phyloP scores from a whole-genome alignment of 2,329 filamentous ascomycete genomes.

The Bipolaris sorokiniana region DNA sequence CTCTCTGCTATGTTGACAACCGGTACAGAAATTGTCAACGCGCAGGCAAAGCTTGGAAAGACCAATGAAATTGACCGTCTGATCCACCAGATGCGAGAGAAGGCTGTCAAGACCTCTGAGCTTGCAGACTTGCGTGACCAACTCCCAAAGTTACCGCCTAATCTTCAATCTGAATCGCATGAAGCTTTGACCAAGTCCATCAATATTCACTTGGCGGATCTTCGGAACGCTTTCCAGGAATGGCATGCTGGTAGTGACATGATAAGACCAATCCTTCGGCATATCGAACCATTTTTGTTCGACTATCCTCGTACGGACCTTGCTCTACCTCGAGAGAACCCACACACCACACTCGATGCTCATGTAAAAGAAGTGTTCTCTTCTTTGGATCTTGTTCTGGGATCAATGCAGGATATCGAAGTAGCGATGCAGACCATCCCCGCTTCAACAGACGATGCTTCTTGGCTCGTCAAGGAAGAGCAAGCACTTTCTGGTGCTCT shows the following conservation, averaged over 20 bases:
- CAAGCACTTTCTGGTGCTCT: constrained; percentile 52
- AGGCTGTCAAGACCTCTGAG: constrained; percentile 25
- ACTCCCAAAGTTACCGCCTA: constrained; percentile 36
- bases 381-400: constrained; percentile 76
- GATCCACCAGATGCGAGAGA: constrained; percentile 34
- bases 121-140: constrained; percentile 25
- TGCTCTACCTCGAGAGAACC: constrained; percentile 3
- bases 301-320: constrained; percentile 11
- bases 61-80: constrained; percentile 38
- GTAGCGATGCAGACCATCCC: constrained; percentile 63
- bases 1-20: constrained; percentile 71
- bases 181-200: constrained; percentile 21
- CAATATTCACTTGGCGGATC: constrained; percentile 17
- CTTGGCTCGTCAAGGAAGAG: constrained; percentile 66
- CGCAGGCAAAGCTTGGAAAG: constrained; percentile 70
- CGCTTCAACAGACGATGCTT: constrained; percentile 63
- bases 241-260: constrained; percentile 35
- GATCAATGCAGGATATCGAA: constrained; percentile 76
- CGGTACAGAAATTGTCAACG: constrained; percentile 65
- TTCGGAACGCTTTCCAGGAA: constrained; percentile 23
- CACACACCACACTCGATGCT: constrained; percentile 37
- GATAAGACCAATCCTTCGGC: constrained; percentile 54
- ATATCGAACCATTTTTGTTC: constrained; percentile 70
- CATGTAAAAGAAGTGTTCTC: constrained; percentile 67
- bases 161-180: constrained; percentile 33